Conservation (phyloP, 208 protist genomes). For the Balamuthia mandrillaris region DNA sequence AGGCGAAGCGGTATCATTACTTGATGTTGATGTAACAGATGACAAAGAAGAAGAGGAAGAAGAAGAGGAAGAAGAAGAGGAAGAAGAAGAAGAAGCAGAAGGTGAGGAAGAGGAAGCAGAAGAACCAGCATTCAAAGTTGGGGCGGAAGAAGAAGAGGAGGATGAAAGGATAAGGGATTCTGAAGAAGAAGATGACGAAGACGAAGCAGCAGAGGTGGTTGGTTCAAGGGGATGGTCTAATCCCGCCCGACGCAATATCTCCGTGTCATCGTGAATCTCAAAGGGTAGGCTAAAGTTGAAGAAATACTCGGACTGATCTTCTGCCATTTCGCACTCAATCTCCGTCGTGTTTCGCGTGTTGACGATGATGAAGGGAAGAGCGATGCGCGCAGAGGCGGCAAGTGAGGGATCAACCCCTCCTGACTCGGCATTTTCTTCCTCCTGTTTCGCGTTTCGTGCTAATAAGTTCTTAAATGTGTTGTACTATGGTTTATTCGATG, state of each 20-base stretch:
- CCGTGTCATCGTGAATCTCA: conserved; percentile 77
- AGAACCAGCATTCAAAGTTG: no score
- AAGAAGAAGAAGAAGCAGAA: no score
- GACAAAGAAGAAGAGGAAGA: no score
- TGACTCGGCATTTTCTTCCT: neutral
- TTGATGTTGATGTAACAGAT: no score
- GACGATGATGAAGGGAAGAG: conserved; percentile 76
- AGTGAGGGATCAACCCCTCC: neutral
- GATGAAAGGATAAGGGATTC: no score
- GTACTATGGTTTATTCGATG: neutral
- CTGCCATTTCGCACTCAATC: conserved; percentile 77
- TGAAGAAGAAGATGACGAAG: no score
- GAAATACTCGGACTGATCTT: conserved; percentile 68
- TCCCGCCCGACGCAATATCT: conserved; percentile 55
- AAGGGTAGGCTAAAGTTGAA: conserved; percentile 77
- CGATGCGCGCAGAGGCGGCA: conserved; percentile 26
- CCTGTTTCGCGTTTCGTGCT: conserved; percentile 36
- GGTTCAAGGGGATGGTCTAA: no score
- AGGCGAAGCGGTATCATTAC: no score
- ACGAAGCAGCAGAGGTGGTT: no score
- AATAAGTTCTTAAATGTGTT: conserved; percentile 45
- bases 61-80: no score
- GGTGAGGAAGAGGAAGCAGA: no score
- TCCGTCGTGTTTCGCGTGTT: conserved; percentile 67
- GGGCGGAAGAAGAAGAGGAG: no score